Conservation (phyloP, 768 basidiomycete species). For the Xerocomellus intermedius region DNA sequence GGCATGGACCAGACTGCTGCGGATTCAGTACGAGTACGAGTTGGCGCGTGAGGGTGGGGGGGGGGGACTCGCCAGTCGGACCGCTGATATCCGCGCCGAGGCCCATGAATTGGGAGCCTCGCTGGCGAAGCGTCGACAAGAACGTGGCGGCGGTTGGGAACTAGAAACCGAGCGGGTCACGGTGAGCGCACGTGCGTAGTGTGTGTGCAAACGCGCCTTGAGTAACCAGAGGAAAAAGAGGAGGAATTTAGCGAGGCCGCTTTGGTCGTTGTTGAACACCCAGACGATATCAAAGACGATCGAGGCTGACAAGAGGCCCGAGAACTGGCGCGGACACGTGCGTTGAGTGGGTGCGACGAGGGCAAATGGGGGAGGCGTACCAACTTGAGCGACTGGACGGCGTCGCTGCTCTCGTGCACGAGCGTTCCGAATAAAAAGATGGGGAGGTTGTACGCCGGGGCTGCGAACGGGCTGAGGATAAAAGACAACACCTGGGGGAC, state of each 20-base stretch:
- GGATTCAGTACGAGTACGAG: too few species aligned
- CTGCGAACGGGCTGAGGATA: slow-evolving; percentile 48
- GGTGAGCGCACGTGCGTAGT: not conserved
- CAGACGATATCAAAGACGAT: slow-evolving; percentile 69
- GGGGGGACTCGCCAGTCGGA: slow-evolving; percentile 49
- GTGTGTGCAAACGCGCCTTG: slow-evolving; percentile 44
- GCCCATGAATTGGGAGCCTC: slow-evolving; percentile 55
- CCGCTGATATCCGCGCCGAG: slow-evolving; percentile 51
- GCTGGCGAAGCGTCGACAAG: slow-evolving; percentile 50
- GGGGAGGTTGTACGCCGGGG: slow-evolving; percentile 78
- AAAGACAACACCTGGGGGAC: slow-evolving; percentile 58
- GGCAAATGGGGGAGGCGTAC: slow-evolving; percentile 36
- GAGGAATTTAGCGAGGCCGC: slow-evolving; percentile 54
- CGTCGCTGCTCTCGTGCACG: slow-evolving; percentile 67
- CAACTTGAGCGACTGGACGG: slow-evolving; percentile 58
- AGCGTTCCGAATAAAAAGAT: slow-evolving; percentile 77
- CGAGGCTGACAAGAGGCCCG: slow-evolving; percentile 59
- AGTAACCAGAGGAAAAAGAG: slow-evolving; percentile 54
- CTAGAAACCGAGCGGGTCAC: slow-evolving; percentile 32
- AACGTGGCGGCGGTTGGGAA: slow-evolving; percentile 60
- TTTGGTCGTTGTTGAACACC: slow-evolving; percentile 56
- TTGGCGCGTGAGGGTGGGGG: too few species aligned
- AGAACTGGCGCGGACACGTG: slow-evolving; percentile 53
- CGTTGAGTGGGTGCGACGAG: not conserved
- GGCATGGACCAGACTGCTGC: too few species aligned